phyloP scores from a whole-genome alignment of 108 stramenopile species.

The Cyclotella sp. region DNA sequence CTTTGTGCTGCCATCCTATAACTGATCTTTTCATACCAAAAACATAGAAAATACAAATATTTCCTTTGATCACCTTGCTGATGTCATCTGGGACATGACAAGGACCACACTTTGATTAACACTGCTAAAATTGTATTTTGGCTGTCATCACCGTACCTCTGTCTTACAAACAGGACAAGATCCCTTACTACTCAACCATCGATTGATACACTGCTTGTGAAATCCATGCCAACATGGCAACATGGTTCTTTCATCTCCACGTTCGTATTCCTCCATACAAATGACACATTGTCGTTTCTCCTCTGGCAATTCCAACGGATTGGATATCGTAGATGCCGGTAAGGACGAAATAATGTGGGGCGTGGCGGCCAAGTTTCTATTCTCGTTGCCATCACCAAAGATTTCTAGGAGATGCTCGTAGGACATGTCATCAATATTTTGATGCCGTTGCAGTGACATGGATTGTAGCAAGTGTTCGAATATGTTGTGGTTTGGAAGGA shows the following conservation, averaged over 20 bases:
- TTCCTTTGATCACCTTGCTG: too few species aligned
- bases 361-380: slow-evolving; percentile 53
- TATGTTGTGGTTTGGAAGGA: slow-evolving; percentile 3
- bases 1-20: too few species aligned
- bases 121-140: background rate
- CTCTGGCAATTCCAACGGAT: slow-evolving; percentile 52
- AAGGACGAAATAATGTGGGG: slow-evolving; percentile 56
- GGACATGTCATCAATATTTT: slow-evolving; percentile 54
- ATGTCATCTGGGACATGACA: too few species aligned
- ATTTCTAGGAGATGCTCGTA: slow-evolving; percentile 66
- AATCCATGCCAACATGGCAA: slow-evolving; percentile 89
- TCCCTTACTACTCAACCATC: slow-evolving; percentile 73
- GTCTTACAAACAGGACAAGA: slow-evolving; percentile 83
- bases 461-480: background rate
- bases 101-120: background rate
- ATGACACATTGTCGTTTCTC: slow-evolving; percentile 74
- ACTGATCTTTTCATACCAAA: too few species aligned
- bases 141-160: slow-evolving; percentile 5
- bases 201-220: slow-evolving; percentile 81
- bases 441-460: background rate
- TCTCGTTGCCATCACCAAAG: slow-evolving; percentile 78
- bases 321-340: slow-evolving; percentile 38
- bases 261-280: slow-evolving; percentile 82
- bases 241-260: slow-evolving; percentile 70
- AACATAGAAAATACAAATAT: too few species aligned